phyloP scores from a whole-genome alignment of 1,284 basidiomycete species.

The Cystobasidium slooffiae region DNA sequence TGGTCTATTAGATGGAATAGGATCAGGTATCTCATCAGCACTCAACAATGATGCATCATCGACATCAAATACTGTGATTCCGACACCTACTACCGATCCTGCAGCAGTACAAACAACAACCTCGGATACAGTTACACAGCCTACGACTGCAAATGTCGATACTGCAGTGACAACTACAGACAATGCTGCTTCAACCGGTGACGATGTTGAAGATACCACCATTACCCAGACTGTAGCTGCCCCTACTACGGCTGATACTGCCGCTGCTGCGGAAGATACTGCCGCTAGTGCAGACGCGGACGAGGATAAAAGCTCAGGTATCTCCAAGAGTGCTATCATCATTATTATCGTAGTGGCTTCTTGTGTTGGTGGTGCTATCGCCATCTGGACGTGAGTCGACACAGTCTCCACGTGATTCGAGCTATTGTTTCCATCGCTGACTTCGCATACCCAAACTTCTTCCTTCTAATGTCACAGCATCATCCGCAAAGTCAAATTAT shows the following conservation, averaged over 20 bases:
- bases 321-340: constrained; percentile 37
- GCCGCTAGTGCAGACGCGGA: constrained; percentile 3
- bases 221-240: constrained; percentile 19
- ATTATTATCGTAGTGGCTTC: constrained; percentile 42
- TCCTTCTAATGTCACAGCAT: too few relatives aligned
- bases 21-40: constrained; percentile 11
- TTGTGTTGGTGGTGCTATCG: constrained; percentile 42
- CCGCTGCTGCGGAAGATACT: constrained; percentile 9
- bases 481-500: constrained; percentile 41
- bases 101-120: neutral
- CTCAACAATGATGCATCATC: neutral
- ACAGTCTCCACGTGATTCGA: neutral
- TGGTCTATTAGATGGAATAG: neutral
- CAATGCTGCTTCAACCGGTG: neutral
- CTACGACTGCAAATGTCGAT: neutral
- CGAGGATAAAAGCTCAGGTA: constrained; percentile 8
- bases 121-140: neutral
- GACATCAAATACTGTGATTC: too few relatives aligned
- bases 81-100: neutral
- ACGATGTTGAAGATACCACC: constrained; percentile 11
- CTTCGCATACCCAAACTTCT: too few relatives aligned
- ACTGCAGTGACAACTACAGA: constrained; percentile 8
- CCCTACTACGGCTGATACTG: constrained; percentile 18
- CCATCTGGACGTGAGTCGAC: constrained; percentile 41
- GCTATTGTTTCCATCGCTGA: neutral